Evolutionary conservation across 371 early-diverging fungal species (phyloP).

Genomic region (Mortierella sp.): DNA sequence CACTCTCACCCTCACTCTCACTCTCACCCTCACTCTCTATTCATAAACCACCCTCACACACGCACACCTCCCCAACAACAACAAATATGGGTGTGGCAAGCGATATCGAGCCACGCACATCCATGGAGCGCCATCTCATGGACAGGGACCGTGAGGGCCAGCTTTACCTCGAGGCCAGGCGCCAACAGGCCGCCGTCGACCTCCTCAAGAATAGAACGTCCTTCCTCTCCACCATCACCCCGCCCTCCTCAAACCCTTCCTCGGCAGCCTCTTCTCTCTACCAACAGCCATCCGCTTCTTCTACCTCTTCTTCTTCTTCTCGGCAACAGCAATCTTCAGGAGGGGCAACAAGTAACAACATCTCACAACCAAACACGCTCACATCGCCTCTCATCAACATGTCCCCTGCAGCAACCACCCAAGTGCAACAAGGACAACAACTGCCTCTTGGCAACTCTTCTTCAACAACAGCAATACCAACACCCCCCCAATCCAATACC

Average conservation of each 20-base stretch:
- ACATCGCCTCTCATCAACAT: not conserved
- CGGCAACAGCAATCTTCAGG: not conserved
- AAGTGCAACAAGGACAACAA: not conserved
- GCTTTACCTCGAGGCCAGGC: conserved; percentile 46
- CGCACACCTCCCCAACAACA: not conserved
- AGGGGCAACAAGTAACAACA: conserved; percentile 1
- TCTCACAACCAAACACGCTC: not conserved
- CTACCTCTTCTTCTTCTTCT: not conserved
- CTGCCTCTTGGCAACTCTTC: not conserved
- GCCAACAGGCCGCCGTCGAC: conserved; percentile 38
- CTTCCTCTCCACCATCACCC: conserved; percentile 57
- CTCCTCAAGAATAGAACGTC: conserved; percentile 49
- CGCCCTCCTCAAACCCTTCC: conserved; percentile 49
- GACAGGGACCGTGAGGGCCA: conserved; percentile 55
- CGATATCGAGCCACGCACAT: conserved; percentile 47
- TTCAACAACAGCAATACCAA: not conserved
- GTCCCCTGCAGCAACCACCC: not conserved
- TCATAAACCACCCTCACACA: not conserved
- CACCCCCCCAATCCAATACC: not conserved
- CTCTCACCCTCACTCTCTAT: not conserved
- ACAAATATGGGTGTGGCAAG: conserved; percentile 28
- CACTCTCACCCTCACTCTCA: not conserved
- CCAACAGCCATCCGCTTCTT: conserved; percentile 13
- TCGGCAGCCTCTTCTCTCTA: conserved; percentile 53
- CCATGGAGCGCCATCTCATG: conserved; percentile 51